phyloP scores from a whole-genome alignment of 331 rosid species.

The Pyrus hybrid region DNA sequence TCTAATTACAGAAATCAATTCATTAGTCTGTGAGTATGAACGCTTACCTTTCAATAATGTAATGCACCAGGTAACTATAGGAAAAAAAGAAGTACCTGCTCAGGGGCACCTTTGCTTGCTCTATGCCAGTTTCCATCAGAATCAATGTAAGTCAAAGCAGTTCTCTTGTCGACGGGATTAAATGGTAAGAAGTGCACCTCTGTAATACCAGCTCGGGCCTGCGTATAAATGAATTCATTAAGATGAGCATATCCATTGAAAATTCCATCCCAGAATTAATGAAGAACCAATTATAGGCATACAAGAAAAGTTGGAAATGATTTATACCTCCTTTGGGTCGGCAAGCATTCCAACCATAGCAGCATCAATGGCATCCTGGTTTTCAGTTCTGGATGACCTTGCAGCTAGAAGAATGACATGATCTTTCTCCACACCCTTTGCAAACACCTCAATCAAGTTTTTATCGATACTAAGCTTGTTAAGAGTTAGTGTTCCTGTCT shows the following conservation, averaged over 20 bases:
- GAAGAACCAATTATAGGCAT: neutral
- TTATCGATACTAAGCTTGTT: constrained; percentile 86
- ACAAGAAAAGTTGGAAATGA: neutral
- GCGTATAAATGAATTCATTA: constrained; percentile 4
- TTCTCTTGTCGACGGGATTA: constrained; percentile 96
- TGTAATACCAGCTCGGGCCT: constrained; percentile 88
- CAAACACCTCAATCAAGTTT: constrained; percentile 81
- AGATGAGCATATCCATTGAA: neutral
- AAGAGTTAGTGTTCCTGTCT: constrained; percentile 95
- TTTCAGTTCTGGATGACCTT: constrained; percentile 86
- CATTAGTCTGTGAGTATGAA: neutral
- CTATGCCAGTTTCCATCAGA: constrained; percentile 77
- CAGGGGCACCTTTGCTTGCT: constrained; percentile 99
- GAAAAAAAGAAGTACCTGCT: constrained; percentile 56
- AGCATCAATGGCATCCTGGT: constrained; percentile 97
- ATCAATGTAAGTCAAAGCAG: constrained; percentile 95
- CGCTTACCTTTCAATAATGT: neutral
- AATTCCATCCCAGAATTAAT: neutral
- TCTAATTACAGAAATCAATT: constrained; percentile 32
- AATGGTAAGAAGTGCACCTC: constrained; percentile 93
- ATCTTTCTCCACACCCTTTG: constrained; percentile 75
- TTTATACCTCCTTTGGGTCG: constrained; percentile 85
- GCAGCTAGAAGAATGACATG: constrained; percentile 88
- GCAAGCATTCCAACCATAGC: constrained; percentile 99
- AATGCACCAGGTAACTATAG: neutral